These are phyloP conservation scores for Ascochyta koolunga DNA, from an alignment of 2,329 filamentous ascomycete species.

Conservation along the genomic window DNA sequence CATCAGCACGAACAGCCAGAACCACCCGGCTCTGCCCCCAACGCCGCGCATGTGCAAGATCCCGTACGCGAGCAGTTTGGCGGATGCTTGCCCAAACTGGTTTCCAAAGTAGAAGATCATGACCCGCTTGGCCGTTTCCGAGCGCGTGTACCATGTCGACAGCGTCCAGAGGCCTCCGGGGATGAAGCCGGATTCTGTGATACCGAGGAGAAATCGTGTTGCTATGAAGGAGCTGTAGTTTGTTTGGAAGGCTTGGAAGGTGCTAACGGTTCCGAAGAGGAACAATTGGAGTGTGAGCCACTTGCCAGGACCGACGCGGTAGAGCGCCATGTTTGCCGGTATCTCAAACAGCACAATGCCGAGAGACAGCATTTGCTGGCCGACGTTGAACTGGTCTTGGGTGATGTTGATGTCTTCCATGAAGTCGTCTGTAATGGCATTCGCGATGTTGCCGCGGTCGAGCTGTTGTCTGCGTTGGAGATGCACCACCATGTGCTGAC, in stretches of 20 bases:
- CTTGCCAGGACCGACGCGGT: slow-evolving; percentile 43
- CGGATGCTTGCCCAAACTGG: slow-evolving; percentile 43
- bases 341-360: slow-evolving; percentile 71
- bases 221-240: slow-evolving; percentile 50
- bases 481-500: background rate
- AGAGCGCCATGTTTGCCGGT: slow-evolving; percentile 49
- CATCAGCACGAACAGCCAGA: slow-evolving; percentile 57
- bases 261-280: slow-evolving; percentile 53
- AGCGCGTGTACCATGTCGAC: slow-evolving; percentile 71
- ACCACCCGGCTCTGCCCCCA: slow-evolving; percentile 51
- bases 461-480: slow-evolving; percentile 28
- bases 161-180: slow-evolving; percentile 67
- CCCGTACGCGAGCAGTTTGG: slow-evolving; percentile 46
- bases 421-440: slow-evolving; percentile 37
- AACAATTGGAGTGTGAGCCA: slow-evolving; percentile 51
- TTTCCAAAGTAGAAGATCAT: slow-evolving; percentile 51
- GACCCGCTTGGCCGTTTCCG: slow-evolving; percentile 49
- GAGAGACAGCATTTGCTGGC: slow-evolving; percentile 67
- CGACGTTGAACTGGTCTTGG: slow-evolving; percentile 37
- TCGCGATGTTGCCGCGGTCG: slow-evolving; percentile 51
- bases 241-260: slow-evolving; percentile 70
- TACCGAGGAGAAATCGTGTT: slow-evolving; percentile 47
- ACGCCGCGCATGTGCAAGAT: slow-evolving; percentile 51
- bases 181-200: slow-evolving; percentile 59
- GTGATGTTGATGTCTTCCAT: slow-evolving; percentile 32